Evolutionary conservation across 2,329 filamentous ascomycete species (phyloP), one percentile per base, ranked within the genome.

Genomic region (Cordyceps javanica): DNA sequence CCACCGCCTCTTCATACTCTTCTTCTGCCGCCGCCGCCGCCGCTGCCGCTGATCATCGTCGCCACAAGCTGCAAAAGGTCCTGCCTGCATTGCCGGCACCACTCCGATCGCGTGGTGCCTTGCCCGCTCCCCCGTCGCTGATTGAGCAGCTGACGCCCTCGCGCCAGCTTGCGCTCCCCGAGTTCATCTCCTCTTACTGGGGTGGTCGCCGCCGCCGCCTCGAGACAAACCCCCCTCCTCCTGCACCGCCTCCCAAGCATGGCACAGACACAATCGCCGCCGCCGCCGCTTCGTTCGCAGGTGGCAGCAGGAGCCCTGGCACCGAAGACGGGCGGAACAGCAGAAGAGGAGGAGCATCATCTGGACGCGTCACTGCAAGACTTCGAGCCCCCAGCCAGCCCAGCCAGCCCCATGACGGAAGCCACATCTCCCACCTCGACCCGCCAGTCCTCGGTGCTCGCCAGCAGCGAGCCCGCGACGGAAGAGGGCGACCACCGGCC

Each of bases 311-410:
- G 16, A 28, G 23, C 55, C 13, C 51, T 49, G 28, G 30, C 46
- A 38, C 45, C 50, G 42, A 59, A 41, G 58, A 13, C 16, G n/a
- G 21, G 13, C 23, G 28, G 3, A 25, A 32, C 19, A 25, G 30
- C 32, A 16, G 32, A 14, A 23, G 48, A 36, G 21, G 70, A 73
- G 64, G 73, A 75, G 65, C 69, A 75, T 66, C 69, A 64, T 57
- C 74, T 77, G 67, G 80, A 81, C 75, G 78, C 68, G 65, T 82
- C 78, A 60, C 74, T 81, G 67, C 77, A 74, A 73, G 80, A 81
- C 65, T 79, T 78, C 77, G 79, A 78, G 66, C 77, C 73, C 65
- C 77, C 77, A 67, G 74, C 72, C 68, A 74, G 70, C 65, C 77
- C 77, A 67, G 74, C 72, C 68, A 74, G 70, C 58, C 66, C 66